Conservation (phyloP, 2,329 filamentous ascomycete species). For the Ceratocystis huliohia region DNA sequence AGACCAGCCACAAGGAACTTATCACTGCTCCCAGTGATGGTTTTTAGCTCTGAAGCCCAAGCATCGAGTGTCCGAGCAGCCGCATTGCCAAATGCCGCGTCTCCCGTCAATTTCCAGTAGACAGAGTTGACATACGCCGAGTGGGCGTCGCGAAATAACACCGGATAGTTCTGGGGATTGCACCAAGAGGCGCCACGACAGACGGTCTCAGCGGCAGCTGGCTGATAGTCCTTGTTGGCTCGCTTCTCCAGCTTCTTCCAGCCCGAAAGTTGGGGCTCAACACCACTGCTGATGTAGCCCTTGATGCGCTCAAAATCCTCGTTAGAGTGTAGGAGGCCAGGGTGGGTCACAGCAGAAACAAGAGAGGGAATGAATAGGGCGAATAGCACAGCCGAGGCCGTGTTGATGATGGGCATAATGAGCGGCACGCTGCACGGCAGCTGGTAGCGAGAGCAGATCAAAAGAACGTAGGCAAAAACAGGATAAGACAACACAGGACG, state of each 20-base stretch:
- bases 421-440: neutral
- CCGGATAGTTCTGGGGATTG: neutral
- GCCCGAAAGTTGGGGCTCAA: slow-evolving; percentile 29
- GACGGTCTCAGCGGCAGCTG: slow-evolving; percentile 26
- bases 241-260: slow-evolving; percentile 29
- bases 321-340: slow-evolving; percentile 27
- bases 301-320: slow-evolving; percentile 32
- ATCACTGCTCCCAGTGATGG: slow-evolving; percentile 29
- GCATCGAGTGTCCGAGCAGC: slow-evolving; percentile 30
- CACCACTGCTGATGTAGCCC: slow-evolving; percentile 27
- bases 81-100: slow-evolving; percentile 29
- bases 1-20: slow-evolving; percentile 32
- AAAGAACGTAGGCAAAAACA: neutral
- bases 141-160: slow-evolving; percentile 7
- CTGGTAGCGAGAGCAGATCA: neutral
- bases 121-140: slow-evolving; percentile 31
- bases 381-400: neutral
- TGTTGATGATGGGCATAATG: neutral
- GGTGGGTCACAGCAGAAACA: slow-evolving; percentile 2
- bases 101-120: slow-evolving; percentile 31
- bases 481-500: neutral
- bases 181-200: slow-evolving; percentile 27
- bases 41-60: slow-evolving; percentile 29
- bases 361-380: neutral
- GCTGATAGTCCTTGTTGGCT: slow-evolving; percentile 26